A percentile compares a stretch with the other conserved stretches of the same genome.
phyloP scores from a whole-genome alignment of 176 grass and related monocot genomes.

The Triticum urartu region DNA sequence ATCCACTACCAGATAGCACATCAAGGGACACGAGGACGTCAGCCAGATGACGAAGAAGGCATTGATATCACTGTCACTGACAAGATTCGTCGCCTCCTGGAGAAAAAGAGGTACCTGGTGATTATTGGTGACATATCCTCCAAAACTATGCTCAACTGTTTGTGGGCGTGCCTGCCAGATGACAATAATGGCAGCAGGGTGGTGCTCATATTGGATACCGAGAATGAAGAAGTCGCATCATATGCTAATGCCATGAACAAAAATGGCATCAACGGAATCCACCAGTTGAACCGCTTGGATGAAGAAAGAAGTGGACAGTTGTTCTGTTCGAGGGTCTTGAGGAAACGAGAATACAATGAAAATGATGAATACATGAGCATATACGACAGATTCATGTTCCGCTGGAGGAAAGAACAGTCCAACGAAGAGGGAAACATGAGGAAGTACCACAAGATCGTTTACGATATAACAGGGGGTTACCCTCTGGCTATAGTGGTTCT shows the following conservation, averaged over 20 bases:
- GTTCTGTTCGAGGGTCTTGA: not conserved
- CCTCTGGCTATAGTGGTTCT: conserved; percentile 21
- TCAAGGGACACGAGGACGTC: too few species aligned
- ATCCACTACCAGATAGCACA: too few species aligned
- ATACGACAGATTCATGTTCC: too few species aligned
- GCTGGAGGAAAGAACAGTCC: not conserved
- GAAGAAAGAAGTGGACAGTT: not conserved
- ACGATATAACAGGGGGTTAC: not conserved
- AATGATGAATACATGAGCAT: too few species aligned
- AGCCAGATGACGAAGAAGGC: too few species aligned
- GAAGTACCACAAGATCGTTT: not conserved
- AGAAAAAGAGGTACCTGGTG: too few species aligned
- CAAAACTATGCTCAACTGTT: not conserved
- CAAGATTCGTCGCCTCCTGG: too few species aligned
- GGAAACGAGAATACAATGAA: too few species aligned
- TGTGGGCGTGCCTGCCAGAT: not conserved
- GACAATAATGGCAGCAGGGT: not conserved
- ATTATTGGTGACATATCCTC: not conserved
- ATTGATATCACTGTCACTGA: too few species aligned
- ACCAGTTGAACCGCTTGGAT: not conserved
- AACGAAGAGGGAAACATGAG: not conserved
- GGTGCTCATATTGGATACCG: not conserved
- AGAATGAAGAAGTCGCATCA: not conserved
- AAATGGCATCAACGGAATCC: not conserved
- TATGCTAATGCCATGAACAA: not conserved